Evolutionary conservation across 441 rosid species (phyloP), one percentile per base, ranked within the genome.

Genomic region (Eruca vesicaria): DNA sequence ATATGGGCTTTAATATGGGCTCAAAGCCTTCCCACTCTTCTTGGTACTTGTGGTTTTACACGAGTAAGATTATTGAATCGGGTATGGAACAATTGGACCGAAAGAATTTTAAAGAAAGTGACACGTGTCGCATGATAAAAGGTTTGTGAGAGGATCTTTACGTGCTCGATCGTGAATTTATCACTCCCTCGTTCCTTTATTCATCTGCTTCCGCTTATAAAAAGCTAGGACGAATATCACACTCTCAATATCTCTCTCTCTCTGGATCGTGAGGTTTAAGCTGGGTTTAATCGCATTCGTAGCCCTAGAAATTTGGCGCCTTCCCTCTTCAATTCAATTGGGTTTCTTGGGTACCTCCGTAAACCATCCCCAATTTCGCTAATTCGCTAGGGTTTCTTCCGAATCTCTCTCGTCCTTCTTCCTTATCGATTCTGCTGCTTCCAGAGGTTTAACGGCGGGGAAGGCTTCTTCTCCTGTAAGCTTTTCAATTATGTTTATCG

Each of bases 201-300:
- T 58, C 80, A 71, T 48, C 76, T 28, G 35, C 63, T 60, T 71
- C 38, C 48, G 76, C 73, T 72, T 78, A 72, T 77, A 77, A 77
- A 48, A 50, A 41, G 48, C 19, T 18, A 5, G 53, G 38, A 61
- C 81, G 53, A 50, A 53, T 15, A 65, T 52, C 69, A 50, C 59
- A 5, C 20, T 59, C 52, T 23, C 72, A 18, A 45, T 36, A 36
- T 60, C 4, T 45, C 18, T 45, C 52, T 45, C 45, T 33, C 60
- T 56, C 61, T 74, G 19, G 80, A 78, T 78, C 80, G 69, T 45
- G 58, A 57, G 80, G 81, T 60, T 78, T 64, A 72, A 72, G 65
- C 66, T 53, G 70, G 81, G 74, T 60, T 66, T 60, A 5, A 59
- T 59, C 68, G 38, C 57, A 18, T 61, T 26, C 33, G 10, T 9